A percentile compares a stretch with the other conserved stretches of the same genome.
Evolutionary conservation across 1,139 yeast species (phyloP).

Genomic region (Zygoascus meyerae): DNA sequence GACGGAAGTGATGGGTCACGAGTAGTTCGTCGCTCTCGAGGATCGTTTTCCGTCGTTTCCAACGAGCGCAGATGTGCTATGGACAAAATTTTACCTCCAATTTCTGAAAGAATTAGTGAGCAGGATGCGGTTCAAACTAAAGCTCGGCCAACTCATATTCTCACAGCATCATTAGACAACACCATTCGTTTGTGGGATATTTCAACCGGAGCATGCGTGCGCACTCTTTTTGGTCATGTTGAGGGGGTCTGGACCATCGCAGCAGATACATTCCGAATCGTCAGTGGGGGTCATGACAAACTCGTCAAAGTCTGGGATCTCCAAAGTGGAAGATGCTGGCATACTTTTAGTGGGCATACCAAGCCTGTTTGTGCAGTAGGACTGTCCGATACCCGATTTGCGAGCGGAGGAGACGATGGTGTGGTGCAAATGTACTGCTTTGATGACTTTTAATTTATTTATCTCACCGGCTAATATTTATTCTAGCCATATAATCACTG

Average conservation of each 20-base stretch:
- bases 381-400: slow-evolving; percentile 81
- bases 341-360: slow-evolving; percentile 73
- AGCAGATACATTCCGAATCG: slow-evolving; percentile 89
- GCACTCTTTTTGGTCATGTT: slow-evolving; percentile 94
- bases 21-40: slow-evolving; percentile 1
- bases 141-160: slow-evolving; percentile 51
- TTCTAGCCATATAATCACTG: neutral
- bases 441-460: slow-evolving; percentile 33
- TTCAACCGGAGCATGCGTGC: slow-evolving; percentile 73
- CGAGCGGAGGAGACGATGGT: slow-evolving; percentile 86
- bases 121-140: slow-evolving; percentile 4
- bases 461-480: neutral
- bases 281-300: slow-evolving; percentile 90
- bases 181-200: slow-evolving; percentile 94
- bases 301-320: slow-evolving; percentile 92
- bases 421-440: slow-evolving; percentile 76
- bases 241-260: slow-evolving; percentile 98
- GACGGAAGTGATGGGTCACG: neutral
- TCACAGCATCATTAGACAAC: slow-evolving; percentile 86
- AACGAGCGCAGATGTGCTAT: neutral
- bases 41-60: slow-evolving; percentile 5
- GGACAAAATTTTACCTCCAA: neutral
- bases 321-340: slow-evolving; percentile 89
- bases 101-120: neutral
- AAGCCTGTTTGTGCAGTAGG: slow-evolving; percentile 84